Evolutionary conservation across 2,329 filamentous ascomycete genomes (phyloP).

Genomic region (Aspergillus ustus): DNA sequence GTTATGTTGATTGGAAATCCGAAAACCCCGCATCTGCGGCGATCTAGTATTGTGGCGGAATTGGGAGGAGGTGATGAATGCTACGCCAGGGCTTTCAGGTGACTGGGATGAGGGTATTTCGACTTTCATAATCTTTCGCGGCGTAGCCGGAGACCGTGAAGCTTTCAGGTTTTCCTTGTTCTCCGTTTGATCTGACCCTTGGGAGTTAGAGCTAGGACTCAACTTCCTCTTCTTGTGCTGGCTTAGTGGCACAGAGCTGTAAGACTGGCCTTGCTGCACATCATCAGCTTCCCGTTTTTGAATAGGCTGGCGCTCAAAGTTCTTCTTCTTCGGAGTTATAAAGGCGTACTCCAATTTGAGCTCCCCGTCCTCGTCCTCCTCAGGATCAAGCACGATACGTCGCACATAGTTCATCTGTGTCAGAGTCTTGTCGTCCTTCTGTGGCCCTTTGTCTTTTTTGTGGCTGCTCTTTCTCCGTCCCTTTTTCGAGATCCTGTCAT

Average conservation of each 20-base stretch:
- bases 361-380: slow-evolving; percentile 32
- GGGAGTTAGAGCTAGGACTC: slow-evolving; percentile 15
- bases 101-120: slow-evolving; percentile 51
- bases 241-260: slow-evolving; percentile 10
- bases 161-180: neutral
- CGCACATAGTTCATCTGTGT: slow-evolving; percentile 50
- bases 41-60: slow-evolving; percentile 35
- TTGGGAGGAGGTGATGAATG: slow-evolving; percentile 42
- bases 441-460: slow-evolving; percentile 29
- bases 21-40: slow-evolving; percentile 27
- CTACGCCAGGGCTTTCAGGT: slow-evolving; percentile 46
- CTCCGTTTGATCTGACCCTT: slow-evolving; percentile 1
- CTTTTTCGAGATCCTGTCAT: slow-evolving; percentile 21
- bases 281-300: neutral
- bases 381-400: slow-evolving; percentile 39
- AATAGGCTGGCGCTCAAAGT: neutral
- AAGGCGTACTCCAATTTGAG: slow-evolving; percentile 38
- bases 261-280: neutral
- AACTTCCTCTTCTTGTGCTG: slow-evolving; percentile 31
- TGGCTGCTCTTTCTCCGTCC: slow-evolving; percentile 28
- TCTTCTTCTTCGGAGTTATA: slow-evolving; percentile 25
- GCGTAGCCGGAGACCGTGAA: slow-evolving; percentile 33
- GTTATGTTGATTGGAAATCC: neutral
- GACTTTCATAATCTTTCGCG: slow-evolving; percentile 34
- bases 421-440: slow-evolving; percentile 41